A percentile compares a stretch with the other conserved stretches of the same genome.
Conservation (phyloP, 2,329 filamentous ascomycete species). For the Cytospora piceae region DNA sequence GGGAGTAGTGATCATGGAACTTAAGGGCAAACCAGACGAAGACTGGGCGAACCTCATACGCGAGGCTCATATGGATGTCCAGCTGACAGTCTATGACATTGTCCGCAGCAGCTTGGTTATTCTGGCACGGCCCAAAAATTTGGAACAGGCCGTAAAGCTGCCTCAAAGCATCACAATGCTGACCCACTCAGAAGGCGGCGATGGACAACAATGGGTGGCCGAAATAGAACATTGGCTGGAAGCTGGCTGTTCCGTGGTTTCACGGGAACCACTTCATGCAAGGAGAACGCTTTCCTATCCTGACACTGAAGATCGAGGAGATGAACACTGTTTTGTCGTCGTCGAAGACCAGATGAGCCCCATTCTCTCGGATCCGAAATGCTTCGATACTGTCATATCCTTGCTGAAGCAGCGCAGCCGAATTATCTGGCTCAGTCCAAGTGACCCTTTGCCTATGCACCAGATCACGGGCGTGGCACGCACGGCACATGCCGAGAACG, state of each 20-base stretch:
- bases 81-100: not conserved
- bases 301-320: not conserved
- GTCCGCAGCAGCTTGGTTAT: not conserved
- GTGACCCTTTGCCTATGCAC: slow-evolving; percentile 27
- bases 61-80: not conserved
- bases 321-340: not conserved
- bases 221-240: not conserved
- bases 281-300: no score
- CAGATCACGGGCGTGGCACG: slow-evolving; percentile 32
- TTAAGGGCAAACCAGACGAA: not conserved
- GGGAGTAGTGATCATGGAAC: slow-evolving; percentile 12
- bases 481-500: slow-evolving; percentile 33
- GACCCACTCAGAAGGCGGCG: not conserved
- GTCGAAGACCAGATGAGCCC: slow-evolving; percentile 1
- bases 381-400: not conserved
- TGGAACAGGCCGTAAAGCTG: not conserved
- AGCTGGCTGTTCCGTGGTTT: not conserved
- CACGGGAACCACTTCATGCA: not conserved
- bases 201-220: not conserved
- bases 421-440: slow-evolving; percentile 31
- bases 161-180: not conserved
- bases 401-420: slow-evolving; percentile 21
- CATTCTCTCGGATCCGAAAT: slow-evolving; percentile 2
- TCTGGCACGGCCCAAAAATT: not conserved
- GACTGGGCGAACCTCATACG: not conserved